Base-by-base conservation (phyloP, 805 yeast genomes). In the Crinitomyces ghanaensis region DNA sequence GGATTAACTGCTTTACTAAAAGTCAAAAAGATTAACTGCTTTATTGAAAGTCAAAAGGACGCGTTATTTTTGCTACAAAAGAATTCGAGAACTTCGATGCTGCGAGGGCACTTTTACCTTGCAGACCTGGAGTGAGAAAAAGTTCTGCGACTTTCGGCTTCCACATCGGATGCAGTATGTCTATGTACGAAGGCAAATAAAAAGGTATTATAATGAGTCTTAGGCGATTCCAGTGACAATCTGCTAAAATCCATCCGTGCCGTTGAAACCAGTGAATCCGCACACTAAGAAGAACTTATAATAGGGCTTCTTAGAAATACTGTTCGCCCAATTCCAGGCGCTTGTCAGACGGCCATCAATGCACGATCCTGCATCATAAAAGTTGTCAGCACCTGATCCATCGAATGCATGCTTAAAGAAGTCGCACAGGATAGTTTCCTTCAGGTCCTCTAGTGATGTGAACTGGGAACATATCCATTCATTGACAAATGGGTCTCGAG, bases 311-410 rank as follows among this genome's bases (percentile, higher is more conserved):
- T 77, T 75, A 17, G 74, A 58, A 26, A 80, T 72, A 41, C 68
- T 67, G 49, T 79, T 80, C 35, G 85, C 79, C 66, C 82, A 81
- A 47, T 79, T 81, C 83, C 88, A 81, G 2, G 85, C 82, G 34
- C 80, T 71, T 0, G 91, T 80, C 30, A 80, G 59, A 34, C 86
- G 68, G 14, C 91, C 93, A 52, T 80, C 93, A 31, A 80, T 80
- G 56, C 93, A 80, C 2, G 82, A 73, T 2, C 93, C 93, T 19
- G 85, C 82, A 65, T 78, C 79, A 51, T 75, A 79, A 53, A 77
- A 80, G 53, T 80, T 80, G 49, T 79, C 84, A 6, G 86, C 85
- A 30, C 93, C 93, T 6, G 83, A 74, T 2, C 91, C 86, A 51
- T 78, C 84, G 53, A 77, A 70, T 1, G 74, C 77, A 42, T 67